phyloP scores from a whole-genome alignment of 1,284 basidiomycete species.

The Heliocybe sulcata region DNA sequence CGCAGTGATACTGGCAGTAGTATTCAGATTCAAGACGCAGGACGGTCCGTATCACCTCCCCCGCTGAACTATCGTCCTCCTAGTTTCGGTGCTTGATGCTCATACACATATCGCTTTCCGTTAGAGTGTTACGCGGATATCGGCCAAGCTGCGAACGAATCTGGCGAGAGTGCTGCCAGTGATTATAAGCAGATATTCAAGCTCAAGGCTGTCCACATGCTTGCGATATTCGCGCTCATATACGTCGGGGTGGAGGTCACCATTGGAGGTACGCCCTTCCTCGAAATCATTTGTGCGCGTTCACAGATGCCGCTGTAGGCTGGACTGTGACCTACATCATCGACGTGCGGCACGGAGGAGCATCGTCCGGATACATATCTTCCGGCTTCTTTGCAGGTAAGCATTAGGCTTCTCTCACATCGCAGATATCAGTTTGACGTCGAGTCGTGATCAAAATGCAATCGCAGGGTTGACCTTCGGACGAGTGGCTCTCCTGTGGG shows the following conservation, averaged over 20 bases:
- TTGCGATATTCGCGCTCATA: slow-evolving; percentile 36
- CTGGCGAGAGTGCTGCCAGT: slow-evolving; percentile 15
- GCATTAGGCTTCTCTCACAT: neutral
- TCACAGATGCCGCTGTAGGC: slow-evolving; percentile 18
- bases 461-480: slow-evolving; percentile 34
- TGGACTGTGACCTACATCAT: slow-evolving; percentile 49
- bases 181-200: slow-evolving; percentile 32
- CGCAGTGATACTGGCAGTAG: slow-evolving; percentile 29
- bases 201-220: slow-evolving; percentile 28
- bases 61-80: neutral
- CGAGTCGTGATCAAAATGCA: neutral
- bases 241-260: slow-evolving; percentile 44
- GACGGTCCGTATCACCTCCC: slow-evolving; percentile 30
- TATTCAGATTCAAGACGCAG: slow-evolving; percentile 50
- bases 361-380: slow-evolving; percentile 42
- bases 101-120: too few relatives aligned
- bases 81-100: too few relatives aligned
- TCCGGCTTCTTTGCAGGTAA: slow-evolving; percentile 44
- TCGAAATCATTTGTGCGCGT: neutral
- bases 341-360: slow-evolving; percentile 35
- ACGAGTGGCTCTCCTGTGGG: slow-evolving; percentile 36
- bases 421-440: neutral
- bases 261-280: slow-evolving; percentile 27
- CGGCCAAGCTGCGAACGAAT: slow-evolving; percentile 20
- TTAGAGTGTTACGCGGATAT: slow-evolving; percentile 25